These are phyloP conservation scores for Coffea eugenioides DNA, from an alignment of 257 asterid genomes.

Conservation along the genomic window DNA sequence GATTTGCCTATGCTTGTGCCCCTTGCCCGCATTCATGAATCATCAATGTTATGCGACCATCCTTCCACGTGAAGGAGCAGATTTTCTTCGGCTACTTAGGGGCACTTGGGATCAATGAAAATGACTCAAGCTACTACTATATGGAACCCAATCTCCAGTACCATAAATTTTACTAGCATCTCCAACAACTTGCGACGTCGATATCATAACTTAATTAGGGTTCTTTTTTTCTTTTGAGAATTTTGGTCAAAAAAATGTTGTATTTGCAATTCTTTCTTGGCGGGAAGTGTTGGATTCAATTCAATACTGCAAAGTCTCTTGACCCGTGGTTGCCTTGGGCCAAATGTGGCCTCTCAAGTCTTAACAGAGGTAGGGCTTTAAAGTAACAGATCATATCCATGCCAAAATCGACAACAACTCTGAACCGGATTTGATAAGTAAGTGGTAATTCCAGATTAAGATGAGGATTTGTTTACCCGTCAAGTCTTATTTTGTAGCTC, in stretches of 20 bases:
- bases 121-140: not conserved
- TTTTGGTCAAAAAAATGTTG: not conserved
- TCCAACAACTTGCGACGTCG: not conserved
- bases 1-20: not conserved
- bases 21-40: slow-evolving; percentile 3
- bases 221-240: not conserved
- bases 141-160: not conserved
- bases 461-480: too few species aligned
- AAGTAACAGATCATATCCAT: too few species aligned
- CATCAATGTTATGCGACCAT: not conserved
- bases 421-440: too few species aligned
- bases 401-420: too few species aligned
- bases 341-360: too few species aligned
- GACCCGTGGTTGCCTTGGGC: too few species aligned
- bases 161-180: not conserved
- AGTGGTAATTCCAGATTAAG: too few species aligned
- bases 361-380: too few species aligned
- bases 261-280: too few species aligned
- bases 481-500: too few species aligned
- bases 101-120: slow-evolving; percentile 11
- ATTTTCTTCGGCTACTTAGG: not conserved
- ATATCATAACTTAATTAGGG: not conserved
- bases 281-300: not conserved
- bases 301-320: not conserved
- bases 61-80: slow-evolving; percentile 22